Base-by-base conservation (phyloP, 345 rosid species). In the Salix arbutifolia region DNA sequence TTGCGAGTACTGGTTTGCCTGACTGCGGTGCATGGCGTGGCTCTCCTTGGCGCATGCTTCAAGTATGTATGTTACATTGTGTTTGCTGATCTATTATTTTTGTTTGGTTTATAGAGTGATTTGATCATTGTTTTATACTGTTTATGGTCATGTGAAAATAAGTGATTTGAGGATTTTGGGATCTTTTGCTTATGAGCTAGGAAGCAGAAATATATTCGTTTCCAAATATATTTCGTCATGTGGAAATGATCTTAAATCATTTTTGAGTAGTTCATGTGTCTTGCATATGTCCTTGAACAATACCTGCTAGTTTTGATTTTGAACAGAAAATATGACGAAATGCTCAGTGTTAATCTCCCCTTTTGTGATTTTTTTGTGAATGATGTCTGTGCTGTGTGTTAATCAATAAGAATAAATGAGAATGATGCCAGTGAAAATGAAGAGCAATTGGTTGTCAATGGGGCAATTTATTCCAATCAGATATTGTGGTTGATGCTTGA, bases 1-100 rank as follows among this genome's bases (percentile, higher is more conserved):
- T 96, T 8, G 69, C 83, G 19, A 84, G 88, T 37, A 83, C 88
- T 60, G 76, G 71, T 11, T 67, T 76, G 40, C 84, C 87, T 0
- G 89, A 85, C 65, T 71, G 79, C 31, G 89, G 93, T 53, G 84
- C 80, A 6, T 92, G 95, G 97, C 85, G 79, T 31, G 87, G 91
- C 68, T 94, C 99, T 79, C 92, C 92, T 8, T 95, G 99, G 99
- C 92, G 92, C 19, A 90, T 85, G 87, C 93, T 96, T 84, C 89
- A 88, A 94, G 99, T 93, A 82, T 74, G 66, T 30, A 12, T 70
- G 31, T 38, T 53, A 23, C 58, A 23, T 26, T 66, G 8, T 33
- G 10, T n/a, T 23, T 60, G 33, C 48, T 66, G 52, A 19, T 73
- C 28, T 50, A 9, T 50, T 8, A 5, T 9, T 9, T 56, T 30